Percentiles rank a stretch among this genome's conserved stretches.
Evolutionary conservation across 495 filamentous ascomycete genomes (phyloP).

Genomic region (Aspergillus egyptiacus): DNA sequence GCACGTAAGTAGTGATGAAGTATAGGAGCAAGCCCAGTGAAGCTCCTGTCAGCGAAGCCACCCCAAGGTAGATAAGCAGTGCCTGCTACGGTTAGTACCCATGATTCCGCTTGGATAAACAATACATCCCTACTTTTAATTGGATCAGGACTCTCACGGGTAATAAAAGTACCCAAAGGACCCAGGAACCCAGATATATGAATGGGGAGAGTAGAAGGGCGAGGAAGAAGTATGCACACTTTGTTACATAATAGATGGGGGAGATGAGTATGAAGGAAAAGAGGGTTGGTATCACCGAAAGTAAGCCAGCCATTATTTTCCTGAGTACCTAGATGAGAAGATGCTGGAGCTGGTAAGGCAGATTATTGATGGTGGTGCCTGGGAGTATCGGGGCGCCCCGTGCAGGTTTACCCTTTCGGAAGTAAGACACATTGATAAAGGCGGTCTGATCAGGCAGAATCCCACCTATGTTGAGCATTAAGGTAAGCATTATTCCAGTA

Average conservation of each 20-base stretch:
- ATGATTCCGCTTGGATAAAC: background rate
- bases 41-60: constrained; percentile 53
- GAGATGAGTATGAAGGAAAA: constrained; percentile 32
- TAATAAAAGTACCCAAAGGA: constrained; percentile 31
- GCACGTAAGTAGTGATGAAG: constrained; percentile 21
- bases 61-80: constrained; percentile 58
- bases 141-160: constrained; percentile 46
- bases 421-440: background rate
- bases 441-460: constrained; percentile 1
- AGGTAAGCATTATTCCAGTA: too few species aligned
- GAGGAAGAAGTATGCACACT: constrained; percentile 21
- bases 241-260: constrained; percentile 30
- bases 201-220: constrained; percentile 39
- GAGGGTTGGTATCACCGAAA: constrained; percentile 16
- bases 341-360: background rate
- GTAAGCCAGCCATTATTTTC: constrained; percentile 22
- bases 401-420: background rate
- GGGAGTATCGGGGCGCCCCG: background rate
- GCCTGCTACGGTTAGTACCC: constrained; percentile 41
- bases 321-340: background rate
- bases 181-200: constrained; percentile 34
- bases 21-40: constrained; percentile 46
- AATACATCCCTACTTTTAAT: constrained; percentile 52
- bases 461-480: background rate
- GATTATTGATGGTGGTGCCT: background rate